Evolutionary conservation across 2,329 filamentous ascomycete species (phyloP), one percentile per base, ranked within the genome.

Genomic region (Fonsecaea erecta): DNA sequence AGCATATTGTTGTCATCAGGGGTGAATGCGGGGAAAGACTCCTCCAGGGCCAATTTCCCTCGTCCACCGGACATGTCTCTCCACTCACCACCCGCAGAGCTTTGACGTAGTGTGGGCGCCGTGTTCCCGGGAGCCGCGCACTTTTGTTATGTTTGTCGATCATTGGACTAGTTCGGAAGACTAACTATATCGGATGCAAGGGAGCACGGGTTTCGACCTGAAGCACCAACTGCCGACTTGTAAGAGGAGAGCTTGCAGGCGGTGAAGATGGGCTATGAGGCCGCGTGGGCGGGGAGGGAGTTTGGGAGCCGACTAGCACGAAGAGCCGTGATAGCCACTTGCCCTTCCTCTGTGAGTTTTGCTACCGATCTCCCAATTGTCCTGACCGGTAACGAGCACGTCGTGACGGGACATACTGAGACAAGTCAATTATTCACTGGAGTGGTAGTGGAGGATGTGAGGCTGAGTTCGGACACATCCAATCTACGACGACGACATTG

Each of bases 61-160:
- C 37, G 26, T 58, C 55, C 55, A 58, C 55, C 37, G 55, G 55
- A 30, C 55, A 48, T n/a, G n/a, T 28, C 12, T 30, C 54, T 40
- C 21, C 54, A 57, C 21, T 57, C 30, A 37, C 26, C n/a, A 24
- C 24, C 35, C 30, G 16, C 18, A 35, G 7, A 12, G 11, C 43
- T 48, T 24, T 9, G n/a, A 12, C 43, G 9, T 48, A 11, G 18
- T 18, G 8, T 8, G 18, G 12, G 43, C 43, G 43, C 18, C 21
- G 24, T 48, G 21, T 48, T 12, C 2, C 43, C 43, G 18, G 43
- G 43, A 2, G 43, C 7, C 7, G 6, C 6, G 37, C 37, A 3
- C 37, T 5, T 40, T 5, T 1, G 16, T 5, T 1, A 5, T 40
- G n/a, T 40, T 16, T 8, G 43, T 48, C 43, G 43, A 48, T 48